Percentiles rank a stretch among this genome's conserved stretches.
These are phyloP conservation scores for Hymenoscyphus occultus DNA, from an alignment of 2,329 filamentous ascomycete species.

Conservation along the genomic window DNA sequence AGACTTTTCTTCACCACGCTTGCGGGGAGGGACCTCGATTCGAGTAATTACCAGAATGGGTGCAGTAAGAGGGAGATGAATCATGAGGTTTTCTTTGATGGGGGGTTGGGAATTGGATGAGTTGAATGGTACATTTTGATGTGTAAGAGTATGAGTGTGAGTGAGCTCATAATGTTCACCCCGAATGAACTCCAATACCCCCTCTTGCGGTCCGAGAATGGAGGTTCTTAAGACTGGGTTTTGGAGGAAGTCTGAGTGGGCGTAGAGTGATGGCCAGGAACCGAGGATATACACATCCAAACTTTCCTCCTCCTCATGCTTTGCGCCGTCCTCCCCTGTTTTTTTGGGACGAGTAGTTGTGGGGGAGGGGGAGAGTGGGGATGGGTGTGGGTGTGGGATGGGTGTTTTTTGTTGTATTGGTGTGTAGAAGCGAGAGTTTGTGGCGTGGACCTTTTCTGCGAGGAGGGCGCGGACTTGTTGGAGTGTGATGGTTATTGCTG, in stretches of 20 bases:
- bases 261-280: neutral
- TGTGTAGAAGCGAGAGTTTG: neutral
- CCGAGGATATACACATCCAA: no score
- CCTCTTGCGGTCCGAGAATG: neutral
- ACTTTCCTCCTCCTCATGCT: no score
- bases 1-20: no score
- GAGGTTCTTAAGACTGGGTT: no score
- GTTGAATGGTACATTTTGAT: no score
- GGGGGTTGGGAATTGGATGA: neutral
- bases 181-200: neutral
- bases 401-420: no score
- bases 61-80: neutral
- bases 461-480: neutral
- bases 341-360: no score
- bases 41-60: neutral
- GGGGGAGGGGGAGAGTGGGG: no score
- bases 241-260: neutral
- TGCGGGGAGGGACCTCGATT: neutral
- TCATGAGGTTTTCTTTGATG: no score
- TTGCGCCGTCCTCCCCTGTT: no score
- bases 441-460: neutral
- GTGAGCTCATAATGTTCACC: neutral
- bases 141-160: no score
- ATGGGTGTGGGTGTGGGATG: no score
- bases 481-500: neutral